A percentile compares a stretch with the other conserved stretches of the same genome.
Conservation (phyloP, 441 rosid species). For the Populus hybrid region DNA sequence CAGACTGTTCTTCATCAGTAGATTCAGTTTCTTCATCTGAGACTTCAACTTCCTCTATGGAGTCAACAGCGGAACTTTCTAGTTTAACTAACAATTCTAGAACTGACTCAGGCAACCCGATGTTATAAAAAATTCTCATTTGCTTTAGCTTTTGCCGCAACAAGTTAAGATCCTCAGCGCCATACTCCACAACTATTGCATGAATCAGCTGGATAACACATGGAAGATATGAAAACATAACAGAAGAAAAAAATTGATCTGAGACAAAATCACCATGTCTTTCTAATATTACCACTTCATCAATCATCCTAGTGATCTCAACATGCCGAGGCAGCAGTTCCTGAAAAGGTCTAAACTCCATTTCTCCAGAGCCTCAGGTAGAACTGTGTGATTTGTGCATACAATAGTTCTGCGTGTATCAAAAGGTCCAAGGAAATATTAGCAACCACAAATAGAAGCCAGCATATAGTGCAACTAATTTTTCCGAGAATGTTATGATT, state of each 20-base stretch:
- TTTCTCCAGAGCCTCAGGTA: constrained; percentile 51
- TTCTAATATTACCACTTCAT: constrained; percentile 36
- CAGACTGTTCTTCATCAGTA: constrained; percentile 23
- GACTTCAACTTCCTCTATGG: constrained; percentile 21
- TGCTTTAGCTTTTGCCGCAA: constrained; percentile 36
- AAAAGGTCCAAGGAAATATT: constrained; percentile 3
- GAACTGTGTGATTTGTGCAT: constrained; percentile 47
- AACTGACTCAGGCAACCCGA: constrained; percentile 38
- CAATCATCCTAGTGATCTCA: constrained; percentile 39
- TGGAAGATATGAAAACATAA: neutral
- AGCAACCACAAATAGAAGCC: constrained; percentile 5
- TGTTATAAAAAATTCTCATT: constrained; percentile 44
- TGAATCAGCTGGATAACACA: constrained; percentile 33
- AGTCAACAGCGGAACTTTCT: constrained; percentile 22
- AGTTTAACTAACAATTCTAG: constrained; percentile 22
- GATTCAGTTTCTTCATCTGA: constrained; percentile 20
- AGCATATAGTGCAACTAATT: neutral
- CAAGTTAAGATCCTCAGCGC: constrained; percentile 31
- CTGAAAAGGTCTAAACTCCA: constrained; percentile 47
- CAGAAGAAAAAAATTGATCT: neutral
- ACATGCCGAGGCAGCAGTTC: constrained; percentile 49
- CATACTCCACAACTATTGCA: constrained; percentile 36
- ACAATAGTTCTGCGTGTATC: constrained; percentile 38
- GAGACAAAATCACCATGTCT: neutral
- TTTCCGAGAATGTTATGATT: neutral